Evolutionary conservation across 805 yeast species (phyloP), one percentile per base, ranked within the genome.

Genomic region (Saitoella complicata): DNA sequence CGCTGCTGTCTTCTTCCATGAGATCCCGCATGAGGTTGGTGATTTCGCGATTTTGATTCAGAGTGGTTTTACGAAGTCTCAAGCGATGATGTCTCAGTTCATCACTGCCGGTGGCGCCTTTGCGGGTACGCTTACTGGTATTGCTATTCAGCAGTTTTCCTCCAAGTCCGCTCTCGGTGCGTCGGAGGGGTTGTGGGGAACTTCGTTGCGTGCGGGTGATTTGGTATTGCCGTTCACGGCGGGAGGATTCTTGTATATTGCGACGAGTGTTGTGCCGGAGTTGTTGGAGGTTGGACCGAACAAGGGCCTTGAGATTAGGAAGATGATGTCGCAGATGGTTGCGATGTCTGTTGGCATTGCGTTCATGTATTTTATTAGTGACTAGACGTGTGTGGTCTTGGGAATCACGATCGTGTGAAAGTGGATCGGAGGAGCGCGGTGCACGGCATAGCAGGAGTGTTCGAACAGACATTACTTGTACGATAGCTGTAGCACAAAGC

Each of bases 21-120:
- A 81, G 57, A 72, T 80, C 41, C 91, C 91, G 5, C 91, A 81
- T 57, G 85, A 80, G 55, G 71, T 81, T 49, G 87, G 88, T 41
- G 91, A 81, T 55, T 81, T 77, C 61, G 87, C 86, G 0, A 63
- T 81, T 30, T 63, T 81, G 48, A 70, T 78, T 49, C 75, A 76
- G 53, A 78, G 78, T 21, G 88, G 88, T 0, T 72, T 76, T 51
- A 66, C 81, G 13, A 75, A 75, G 59, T 61, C 73, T 59, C 75
- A 75, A 49, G 85, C 84, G 2, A 67, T 78, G 69, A 68, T 67
- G 44, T 75, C 82, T 0, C 87, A 80, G 59, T 67, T 78, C 44
- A 53, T 78, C 33, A 78, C 86, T 2, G 78, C 81, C 1, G 46
- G 69, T 21, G 84, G 85, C 33, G 79, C 83, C 0, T 70, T 70